Percentiles rank a stretch among this genome's conserved stretches.
Evolutionary conservation across 169 alveolate genomes (phyloP).

Genomic region (Cytauxzoon felis): DNA sequence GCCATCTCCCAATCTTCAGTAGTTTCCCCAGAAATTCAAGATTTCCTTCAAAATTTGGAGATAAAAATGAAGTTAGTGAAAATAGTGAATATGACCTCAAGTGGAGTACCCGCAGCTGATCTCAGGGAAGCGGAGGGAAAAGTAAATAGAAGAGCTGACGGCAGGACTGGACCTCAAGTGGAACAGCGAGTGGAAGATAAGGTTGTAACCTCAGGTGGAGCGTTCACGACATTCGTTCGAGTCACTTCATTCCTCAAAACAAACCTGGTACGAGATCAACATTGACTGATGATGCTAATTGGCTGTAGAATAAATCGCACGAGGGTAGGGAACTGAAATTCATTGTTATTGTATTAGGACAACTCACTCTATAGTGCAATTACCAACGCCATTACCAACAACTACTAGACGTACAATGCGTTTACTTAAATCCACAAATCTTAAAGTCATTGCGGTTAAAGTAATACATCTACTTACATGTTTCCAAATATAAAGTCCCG

Average conservation of each 20-base stretch:
- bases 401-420: slow-evolving; percentile 49
- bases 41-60: too few relatives aligned
- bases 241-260: neutral
- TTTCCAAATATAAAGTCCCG: slow-evolving; percentile 39
- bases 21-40: too few relatives aligned
- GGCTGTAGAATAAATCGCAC: slow-evolving; percentile 43
- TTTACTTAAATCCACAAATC: slow-evolving; percentile 29
- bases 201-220: too few relatives aligned
- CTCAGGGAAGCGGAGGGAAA: too few relatives aligned
- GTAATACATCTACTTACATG: neutral
- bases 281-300: slow-evolving; percentile 45
- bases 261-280: slow-evolving; percentile 65
- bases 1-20: too few relatives aligned
- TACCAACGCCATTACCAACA: slow-evolving; percentile 60
- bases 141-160: too few relatives aligned
- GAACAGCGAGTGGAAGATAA: too few relatives aligned
- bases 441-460: neutral
- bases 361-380: slow-evolving; percentile 32
- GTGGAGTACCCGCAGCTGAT: too few relatives aligned
- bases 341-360: neutral
- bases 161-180: too few relatives aligned
- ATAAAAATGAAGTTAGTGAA: too few relatives aligned
- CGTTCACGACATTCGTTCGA: too few relatives aligned
- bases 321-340: slow-evolving; percentile 8
- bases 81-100: too few relatives aligned